Base-by-base conservation (phyloP, 495 filamentous ascomycete species). In the Achaetomiella virescens region DNA sequence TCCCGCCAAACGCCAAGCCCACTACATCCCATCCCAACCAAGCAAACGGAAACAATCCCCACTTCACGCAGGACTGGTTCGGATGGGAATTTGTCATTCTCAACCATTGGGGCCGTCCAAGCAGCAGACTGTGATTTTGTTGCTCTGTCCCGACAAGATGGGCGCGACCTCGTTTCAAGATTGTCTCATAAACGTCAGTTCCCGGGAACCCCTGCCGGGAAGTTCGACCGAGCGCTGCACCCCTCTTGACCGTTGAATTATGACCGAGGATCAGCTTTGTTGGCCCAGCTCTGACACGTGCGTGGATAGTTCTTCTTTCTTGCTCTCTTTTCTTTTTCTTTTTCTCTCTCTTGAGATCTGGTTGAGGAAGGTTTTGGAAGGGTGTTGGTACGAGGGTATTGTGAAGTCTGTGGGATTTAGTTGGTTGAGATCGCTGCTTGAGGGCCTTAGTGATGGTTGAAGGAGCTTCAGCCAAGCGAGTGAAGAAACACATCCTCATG, bases 31-130 rank as follows among this genome's bases (percentile, higher is more conserved):
- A 31, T 9, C 27, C 9, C 27, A 31, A 31, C 27, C 27, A 31
- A 31, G 9, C 27, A 31, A 31, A 4, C 27, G 5, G 5, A 31
- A 9, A 9, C 27, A 31, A 31, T 31, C 27, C 27, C 27, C 9
- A 4, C 27, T 31, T 31, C 27, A 31, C 27, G n/a, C n/a, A n/a
- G n/a, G 4, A 31, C 27, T 31, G 5, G 5, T 5, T 31, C 27
- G 9, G 27, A 48, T 20, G 27, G 2, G 37, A 41, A 52, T 52
- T 52, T 52, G 48, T 52, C 48, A 52, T 41, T 40, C 8, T 27
- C 48, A 8, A 24, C n/a, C 14, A 29, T 31, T 31, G 5, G 36
- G 22, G 22, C n/a, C n/a, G 36, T 52, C 36, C 17, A 27, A 41
- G 22, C 37, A 22, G 48, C 31, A 15, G 48, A 36, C 37, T 24